Evolutionary conservation across 1,284 basidiomycete species (phyloP).

Genomic region (Kwoniella shivajii): DNA sequence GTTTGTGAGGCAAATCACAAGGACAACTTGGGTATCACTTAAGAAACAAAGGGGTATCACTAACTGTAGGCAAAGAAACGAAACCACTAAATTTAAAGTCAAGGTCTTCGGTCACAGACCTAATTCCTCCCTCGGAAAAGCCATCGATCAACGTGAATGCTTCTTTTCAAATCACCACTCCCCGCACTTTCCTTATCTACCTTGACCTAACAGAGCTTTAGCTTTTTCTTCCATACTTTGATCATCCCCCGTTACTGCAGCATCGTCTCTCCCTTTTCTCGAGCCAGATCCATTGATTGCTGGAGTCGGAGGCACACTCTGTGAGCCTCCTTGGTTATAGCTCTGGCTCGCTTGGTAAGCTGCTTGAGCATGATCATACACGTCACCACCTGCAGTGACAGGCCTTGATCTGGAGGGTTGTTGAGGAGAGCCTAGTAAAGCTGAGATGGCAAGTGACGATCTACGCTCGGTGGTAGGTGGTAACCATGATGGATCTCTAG

Average conservation of each 20-base stretch:
- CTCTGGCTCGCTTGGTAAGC: slow-evolving; percentile 13
- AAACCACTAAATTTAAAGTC: no score
- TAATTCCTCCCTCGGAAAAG: no score
- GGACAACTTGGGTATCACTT: no score
- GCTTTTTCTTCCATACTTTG: slow-evolving; percentile 18
- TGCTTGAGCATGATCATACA: slow-evolving; percentile 17
- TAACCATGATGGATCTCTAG: slow-evolving; percentile 41
- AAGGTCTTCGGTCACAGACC: no score
- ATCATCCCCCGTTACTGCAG: neutral
- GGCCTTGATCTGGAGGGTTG: slow-evolving; percentile 37
- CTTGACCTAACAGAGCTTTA: slow-evolving; percentile 13
- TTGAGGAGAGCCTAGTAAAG: slow-evolving; percentile 47
- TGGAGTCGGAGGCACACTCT: slow-evolving; percentile 19
- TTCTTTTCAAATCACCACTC: no score
- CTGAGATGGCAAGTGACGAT: slow-evolving; percentile 47
- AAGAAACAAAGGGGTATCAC: no score
- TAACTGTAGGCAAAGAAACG: no score
- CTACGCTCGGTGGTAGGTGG: slow-evolving; percentile 46
- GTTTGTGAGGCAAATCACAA: no score
- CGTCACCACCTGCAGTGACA: slow-evolving; percentile 20
- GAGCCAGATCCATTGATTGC: slow-evolving; percentile 10
- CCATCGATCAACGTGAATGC: no score
- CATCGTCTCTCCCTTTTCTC: slow-evolving; percentile 1
- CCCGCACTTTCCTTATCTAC: slow-evolving; percentile 8
- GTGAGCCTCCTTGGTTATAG: neutral